phyloP scores from a whole-genome alignment of 164 flowering plant species.

The Nymphaea thermarum region DNA sequence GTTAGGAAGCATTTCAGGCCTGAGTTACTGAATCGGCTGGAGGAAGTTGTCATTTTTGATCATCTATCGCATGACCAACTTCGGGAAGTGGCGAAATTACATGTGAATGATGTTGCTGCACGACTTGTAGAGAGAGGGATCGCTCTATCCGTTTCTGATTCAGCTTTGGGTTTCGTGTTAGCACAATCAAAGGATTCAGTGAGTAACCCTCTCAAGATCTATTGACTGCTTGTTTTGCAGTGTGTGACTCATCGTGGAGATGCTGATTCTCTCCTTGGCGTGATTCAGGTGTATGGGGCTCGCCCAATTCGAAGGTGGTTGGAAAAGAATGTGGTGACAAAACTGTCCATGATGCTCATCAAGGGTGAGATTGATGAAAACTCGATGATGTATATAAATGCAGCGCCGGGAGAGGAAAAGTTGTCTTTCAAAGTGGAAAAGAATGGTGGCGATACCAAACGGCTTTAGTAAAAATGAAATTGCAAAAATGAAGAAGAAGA shows the following conservation, averaged over 20 bases:
- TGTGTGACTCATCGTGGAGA: no score
- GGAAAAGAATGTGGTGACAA: slow-evolving; percentile 79
- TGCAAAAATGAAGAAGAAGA: slow-evolving; percentile 49
- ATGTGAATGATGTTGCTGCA: slow-evolving; percentile 69
- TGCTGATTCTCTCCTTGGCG: no score
- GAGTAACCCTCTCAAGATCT: no score
- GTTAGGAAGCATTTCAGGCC: slow-evolving; percentile 76
- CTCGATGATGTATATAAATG: slow-evolving; percentile 77
- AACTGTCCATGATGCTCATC: slow-evolving; percentile 69
- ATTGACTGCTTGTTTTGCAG: no score
- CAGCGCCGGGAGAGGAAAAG: slow-evolving; percentile 11
- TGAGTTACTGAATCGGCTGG: slow-evolving; percentile 69
- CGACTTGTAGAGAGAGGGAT: slow-evolving; percentile 81
- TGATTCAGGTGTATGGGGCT: slow-evolving; percentile 58
- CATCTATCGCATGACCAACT: slow-evolving; percentile 75
- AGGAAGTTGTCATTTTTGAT: slow-evolving; percentile 82
- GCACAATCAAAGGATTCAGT: slow-evolving; percentile 76
- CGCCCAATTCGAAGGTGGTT: slow-evolving; percentile 89
- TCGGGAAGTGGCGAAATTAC: slow-evolving; percentile 61
- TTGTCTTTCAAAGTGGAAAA: slow-evolving; percentile 26
- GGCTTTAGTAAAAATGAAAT: slow-evolving; percentile 20
- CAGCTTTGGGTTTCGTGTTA: slow-evolving; percentile 57
- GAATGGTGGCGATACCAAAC: slow-evolving; percentile 43
- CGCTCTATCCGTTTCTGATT: slow-evolving; percentile 71
- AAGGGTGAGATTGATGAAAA: slow-evolving; percentile 79